A percentile compares a stretch with the other conserved stretches of the same genome.
These are phyloP conservation scores for Oryza glaberrima DNA, from an alignment of 176 grass and related monocot genomes.

Conservation along the genomic window DNA sequence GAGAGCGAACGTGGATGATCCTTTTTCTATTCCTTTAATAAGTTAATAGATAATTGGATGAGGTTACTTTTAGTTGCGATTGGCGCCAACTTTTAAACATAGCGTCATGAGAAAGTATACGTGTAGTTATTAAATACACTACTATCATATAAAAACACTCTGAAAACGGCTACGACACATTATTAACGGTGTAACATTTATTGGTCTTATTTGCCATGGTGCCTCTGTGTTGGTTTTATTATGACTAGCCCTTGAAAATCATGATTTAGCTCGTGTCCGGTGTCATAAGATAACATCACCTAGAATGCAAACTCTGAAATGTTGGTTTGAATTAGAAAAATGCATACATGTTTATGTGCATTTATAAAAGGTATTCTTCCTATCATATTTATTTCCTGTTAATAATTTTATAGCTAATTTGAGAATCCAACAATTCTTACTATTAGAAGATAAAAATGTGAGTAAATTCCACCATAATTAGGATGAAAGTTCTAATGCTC, in stretches of 20 bases:
- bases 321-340: not conserved
- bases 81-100: not conserved
- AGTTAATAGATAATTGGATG: not conserved
- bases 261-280: too few species aligned
- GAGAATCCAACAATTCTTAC: not conserved
- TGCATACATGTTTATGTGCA: not conserved
- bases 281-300: too few species aligned
- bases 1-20: too few species aligned
- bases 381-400: not conserved
- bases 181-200: too few species aligned
- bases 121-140: not conserved
- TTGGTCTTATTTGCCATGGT: too few species aligned
- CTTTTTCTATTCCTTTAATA: too few species aligned
- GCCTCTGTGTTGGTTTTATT: too few species aligned
- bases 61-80: not conserved
- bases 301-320: accelerated
- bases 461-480: not conserved
- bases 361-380: not conserved
- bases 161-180: too few species aligned
- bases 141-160: not conserved
- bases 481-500: not conserved
- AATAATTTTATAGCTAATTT: not conserved
- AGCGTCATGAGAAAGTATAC: too few species aligned
- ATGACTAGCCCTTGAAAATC: too few species aligned
- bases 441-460: not conserved